Conservation (phyloP, 164 flowering plant genomes). For the Macadamia tetraphylla region DNA sequence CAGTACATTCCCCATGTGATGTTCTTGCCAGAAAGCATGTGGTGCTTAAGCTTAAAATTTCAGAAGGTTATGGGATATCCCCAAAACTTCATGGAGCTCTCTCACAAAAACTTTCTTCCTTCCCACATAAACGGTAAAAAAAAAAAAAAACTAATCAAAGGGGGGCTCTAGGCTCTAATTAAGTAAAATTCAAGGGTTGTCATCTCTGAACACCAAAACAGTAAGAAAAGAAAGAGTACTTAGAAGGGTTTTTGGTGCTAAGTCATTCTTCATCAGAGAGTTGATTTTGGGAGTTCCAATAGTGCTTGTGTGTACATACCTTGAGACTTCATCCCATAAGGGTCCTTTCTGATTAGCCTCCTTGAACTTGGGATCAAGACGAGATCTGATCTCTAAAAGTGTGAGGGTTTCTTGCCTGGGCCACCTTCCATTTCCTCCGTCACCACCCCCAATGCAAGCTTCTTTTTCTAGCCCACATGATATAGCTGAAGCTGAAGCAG, state of each 20-base stretch:
- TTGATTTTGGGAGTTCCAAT: neutral
- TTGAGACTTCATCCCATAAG: slow-evolving; percentile 94
- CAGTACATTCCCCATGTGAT: neutral
- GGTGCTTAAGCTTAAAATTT: neutral
- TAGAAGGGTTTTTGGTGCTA: neutral
- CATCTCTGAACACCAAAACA: slow-evolving; percentile 15
- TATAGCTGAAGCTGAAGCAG: slow-evolving; percentile 9
- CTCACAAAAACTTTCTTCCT: neutral
- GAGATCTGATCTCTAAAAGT: slow-evolving; percentile 87
- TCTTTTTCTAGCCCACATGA: slow-evolving; percentile 31
- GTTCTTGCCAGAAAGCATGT: neutral
- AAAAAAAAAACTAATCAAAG: neutral
- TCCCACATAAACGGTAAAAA: slow-evolving; percentile 4
- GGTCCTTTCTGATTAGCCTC: slow-evolving; percentile 98
- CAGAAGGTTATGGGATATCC: neutral
- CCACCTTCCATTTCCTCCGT: slow-evolving; percentile 74
- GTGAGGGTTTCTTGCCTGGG: slow-evolving; percentile 93
- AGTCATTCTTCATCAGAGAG: neutral
- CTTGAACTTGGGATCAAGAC: slow-evolving; percentile 77
- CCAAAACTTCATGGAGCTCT: neutral
- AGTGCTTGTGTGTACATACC: slow-evolving; percentile 33
- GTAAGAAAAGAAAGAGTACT: slow-evolving; percentile 7
- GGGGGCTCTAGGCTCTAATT: neutral
- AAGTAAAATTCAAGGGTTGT: slow-evolving; percentile 7
- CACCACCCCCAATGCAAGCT: slow-evolving; percentile 27